phyloP scores from a whole-genome alignment of 495 filamentous ascomycete species.

The Peziza echinospora region DNA sequence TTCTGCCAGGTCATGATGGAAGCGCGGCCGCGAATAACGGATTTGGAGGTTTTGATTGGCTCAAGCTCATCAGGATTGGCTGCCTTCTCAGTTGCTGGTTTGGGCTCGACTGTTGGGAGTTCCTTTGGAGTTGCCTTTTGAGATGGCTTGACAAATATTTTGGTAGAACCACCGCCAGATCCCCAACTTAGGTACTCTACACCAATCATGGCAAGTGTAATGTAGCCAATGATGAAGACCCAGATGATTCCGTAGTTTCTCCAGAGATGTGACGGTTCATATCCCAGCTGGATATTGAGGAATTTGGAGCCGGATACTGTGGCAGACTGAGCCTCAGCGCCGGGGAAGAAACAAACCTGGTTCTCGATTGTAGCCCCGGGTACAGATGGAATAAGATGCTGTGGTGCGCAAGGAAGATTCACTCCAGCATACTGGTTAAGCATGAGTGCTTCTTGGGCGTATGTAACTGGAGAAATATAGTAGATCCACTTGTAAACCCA shows the following conservation, averaged over 20 bases:
- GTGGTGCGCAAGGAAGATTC: slow-evolving; percentile 12
- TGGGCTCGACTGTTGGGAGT: not conserved
- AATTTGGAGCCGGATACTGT: slow-evolving; percentile 39
- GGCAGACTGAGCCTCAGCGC: slow-evolving; percentile 26
- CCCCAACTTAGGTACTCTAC: slow-evolving; percentile 50
- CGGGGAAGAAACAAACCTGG: slow-evolving; percentile 34
- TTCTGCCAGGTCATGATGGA: slow-evolving; percentile 47
- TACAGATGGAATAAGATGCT: slow-evolving; percentile 14
- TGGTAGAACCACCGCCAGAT: slow-evolving; percentile 36
- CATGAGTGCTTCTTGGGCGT: slow-evolving; percentile 25
- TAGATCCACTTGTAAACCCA: slow-evolving; percentile 22
- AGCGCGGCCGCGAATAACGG: slow-evolving; percentile 3
- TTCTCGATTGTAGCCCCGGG: slow-evolving; percentile 13
- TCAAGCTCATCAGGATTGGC: not conserved
- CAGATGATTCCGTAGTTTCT: slow-evolving; percentile 60
- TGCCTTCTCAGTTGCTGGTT: not conserved
- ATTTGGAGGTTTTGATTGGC: slow-evolving; percentile 5
- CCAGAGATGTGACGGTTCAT: slow-evolving; percentile 47
- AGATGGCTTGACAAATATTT: slow-evolving; percentile 11
- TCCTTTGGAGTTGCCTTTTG: not conserved
- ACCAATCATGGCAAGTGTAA: slow-evolving; percentile 42
- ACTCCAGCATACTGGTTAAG: slow-evolving; percentile 24
- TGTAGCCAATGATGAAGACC: slow-evolving; percentile 46
- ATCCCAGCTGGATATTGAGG: slow-evolving; percentile 32
- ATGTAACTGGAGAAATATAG: slow-evolving; percentile 24